Percentiles rank a stretch among this genome's conserved stretches.
phyloP scores from a whole-genome alignment of 1,284 basidiomycete genomes.

The Phellopilus nigrolimitatus region DNA sequence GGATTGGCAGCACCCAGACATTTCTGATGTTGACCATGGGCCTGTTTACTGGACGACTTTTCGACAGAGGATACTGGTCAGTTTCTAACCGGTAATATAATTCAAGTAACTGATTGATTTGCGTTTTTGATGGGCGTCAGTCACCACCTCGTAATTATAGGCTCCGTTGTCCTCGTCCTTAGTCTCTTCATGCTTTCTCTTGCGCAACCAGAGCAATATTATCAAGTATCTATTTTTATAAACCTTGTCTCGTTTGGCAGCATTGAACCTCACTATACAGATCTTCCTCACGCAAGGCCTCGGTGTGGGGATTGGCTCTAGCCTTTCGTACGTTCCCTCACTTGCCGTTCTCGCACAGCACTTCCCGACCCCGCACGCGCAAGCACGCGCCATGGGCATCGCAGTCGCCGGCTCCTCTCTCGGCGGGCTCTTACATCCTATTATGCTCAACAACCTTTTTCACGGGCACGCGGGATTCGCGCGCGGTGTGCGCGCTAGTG shows the following conservation, averaged over 20 bases:
- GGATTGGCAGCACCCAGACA: conserved; percentile 18
- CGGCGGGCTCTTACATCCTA: conserved; percentile 28
- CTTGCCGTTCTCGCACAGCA: conserved; percentile 24
- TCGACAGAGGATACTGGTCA: conserved; percentile 19
- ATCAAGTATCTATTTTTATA: conserved; percentile 32
- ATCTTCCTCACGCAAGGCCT: conserved; percentile 24
- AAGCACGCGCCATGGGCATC: conserved; percentile 24
- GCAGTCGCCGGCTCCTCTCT: conserved; percentile 24
- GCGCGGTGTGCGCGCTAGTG: conserved; percentile 28
- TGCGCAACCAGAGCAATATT: conserved; percentile 36
- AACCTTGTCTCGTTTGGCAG: conserved; percentile 30
- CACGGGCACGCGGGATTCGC: conserved; percentile 24
- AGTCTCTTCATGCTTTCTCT: conserved; percentile 42
- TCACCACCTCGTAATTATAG: conserved; percentile 36
- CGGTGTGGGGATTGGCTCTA: conserved; percentile 22
- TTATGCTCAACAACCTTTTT: conserved; percentile 30
- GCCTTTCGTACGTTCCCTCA: conserved; percentile 22
- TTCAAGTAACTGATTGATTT: too few species aligned
- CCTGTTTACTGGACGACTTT: conserved; percentile 13
- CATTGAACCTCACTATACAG: conserved; percentile 24
- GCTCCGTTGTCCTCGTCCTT: conserved; percentile 34
- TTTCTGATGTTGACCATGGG: conserved; percentile 16
- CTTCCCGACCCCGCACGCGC: conserved; percentile 18
- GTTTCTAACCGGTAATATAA: too few species aligned
- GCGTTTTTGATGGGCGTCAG: too few species aligned